A percentile compares a stretch with the other conserved stretches of the same genome.
Conservation (phyloP, 129 eudicot species). For the Tagetes patula region DNA sequence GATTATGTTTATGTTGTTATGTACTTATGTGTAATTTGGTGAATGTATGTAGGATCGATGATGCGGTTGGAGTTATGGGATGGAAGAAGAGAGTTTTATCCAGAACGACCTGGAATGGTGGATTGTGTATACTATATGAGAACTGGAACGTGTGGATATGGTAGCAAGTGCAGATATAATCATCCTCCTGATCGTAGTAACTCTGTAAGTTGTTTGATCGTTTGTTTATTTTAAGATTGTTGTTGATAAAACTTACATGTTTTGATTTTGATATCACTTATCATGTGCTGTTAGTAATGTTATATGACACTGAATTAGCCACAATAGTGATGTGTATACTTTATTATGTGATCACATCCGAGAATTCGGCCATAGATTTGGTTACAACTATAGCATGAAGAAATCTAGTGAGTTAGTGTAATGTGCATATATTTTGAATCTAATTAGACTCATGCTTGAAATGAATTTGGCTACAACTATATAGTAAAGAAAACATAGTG, state of each 20-base stretch:
- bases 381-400: conserved; percentile 21
- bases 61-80: conserved; percentile 58
- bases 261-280: not conserved
- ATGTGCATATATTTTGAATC: not conserved
- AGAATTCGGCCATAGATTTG: not conserved
- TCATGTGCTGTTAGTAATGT: too few species aligned
- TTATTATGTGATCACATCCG: not conserved
- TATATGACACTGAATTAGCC: not conserved
- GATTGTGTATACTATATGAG: conserved; percentile 82
- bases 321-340: not conserved
- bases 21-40: conserved; percentile 16
- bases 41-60: conserved; percentile 67
- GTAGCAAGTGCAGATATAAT: conserved; percentile 80
- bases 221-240: not conserved
- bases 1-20: not conserved
- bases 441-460: conserved; percentile 14
- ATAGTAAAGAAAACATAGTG: too few species aligned
- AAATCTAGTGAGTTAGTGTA: not conserved
- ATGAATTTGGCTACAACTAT: not conserved
- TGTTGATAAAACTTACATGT: not conserved
- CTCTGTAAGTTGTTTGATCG: conserved; percentile 42
- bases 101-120: conserved; percentile 73
- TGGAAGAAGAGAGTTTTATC: conserved; percentile 60
- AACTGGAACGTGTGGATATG: conserved; percentile 80
- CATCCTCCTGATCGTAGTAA: conserved; percentile 75